phyloP scores from a whole-genome alignment of 495 filamentous ascomycete species.

The Annulohypoxylon nitens region DNA sequence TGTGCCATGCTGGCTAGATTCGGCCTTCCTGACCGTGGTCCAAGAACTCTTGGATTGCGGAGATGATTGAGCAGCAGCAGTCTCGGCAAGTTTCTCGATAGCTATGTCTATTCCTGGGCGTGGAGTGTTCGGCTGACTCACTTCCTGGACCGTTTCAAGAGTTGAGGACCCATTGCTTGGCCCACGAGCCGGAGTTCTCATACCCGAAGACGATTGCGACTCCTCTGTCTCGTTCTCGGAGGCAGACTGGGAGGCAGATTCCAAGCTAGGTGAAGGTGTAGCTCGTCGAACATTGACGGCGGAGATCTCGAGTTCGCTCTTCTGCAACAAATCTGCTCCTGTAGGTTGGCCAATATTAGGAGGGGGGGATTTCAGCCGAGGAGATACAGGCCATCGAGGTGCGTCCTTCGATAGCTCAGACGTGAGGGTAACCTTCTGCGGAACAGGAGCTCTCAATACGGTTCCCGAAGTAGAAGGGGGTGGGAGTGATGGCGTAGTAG shows the following conservation, averaged over 20 bases:
- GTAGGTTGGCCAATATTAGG: constrained; percentile 63
- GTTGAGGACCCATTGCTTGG: constrained; percentile 74
- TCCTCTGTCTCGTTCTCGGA: constrained; percentile 70
- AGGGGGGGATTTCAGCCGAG: constrained; percentile 76
- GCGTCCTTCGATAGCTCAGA: constrained; percentile 67
- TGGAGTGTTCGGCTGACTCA: constrained; percentile 83
- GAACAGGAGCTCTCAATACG: constrained; percentile 68
- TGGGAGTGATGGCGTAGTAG: constrained; percentile 70
- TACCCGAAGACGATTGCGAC: constrained; percentile 62
- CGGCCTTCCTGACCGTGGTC: constrained; percentile 49
- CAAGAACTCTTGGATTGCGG: constrained; percentile 55
- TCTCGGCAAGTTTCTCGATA: constrained; percentile 66
- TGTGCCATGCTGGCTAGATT: constrained; percentile 52
- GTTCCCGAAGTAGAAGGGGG: constrained; percentile 68
- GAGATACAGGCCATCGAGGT: constrained; percentile 76
- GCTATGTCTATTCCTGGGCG: constrained; percentile 54
- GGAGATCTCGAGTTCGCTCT: constrained; percentile 62
- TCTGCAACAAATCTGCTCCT: constrained; percentile 54
- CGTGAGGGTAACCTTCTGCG: constrained; percentile 68
- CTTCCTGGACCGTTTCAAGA: constrained; percentile 94
- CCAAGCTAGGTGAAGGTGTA: constrained; percentile 59
- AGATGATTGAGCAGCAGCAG: constrained; percentile 56
- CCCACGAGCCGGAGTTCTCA: constrained; percentile 75
- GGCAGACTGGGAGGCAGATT: constrained; percentile 52
- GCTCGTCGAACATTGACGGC: constrained; percentile 68